Conservation (phyloP, 768 basidiomycete species). For the Tulasnella sp. region DNA sequence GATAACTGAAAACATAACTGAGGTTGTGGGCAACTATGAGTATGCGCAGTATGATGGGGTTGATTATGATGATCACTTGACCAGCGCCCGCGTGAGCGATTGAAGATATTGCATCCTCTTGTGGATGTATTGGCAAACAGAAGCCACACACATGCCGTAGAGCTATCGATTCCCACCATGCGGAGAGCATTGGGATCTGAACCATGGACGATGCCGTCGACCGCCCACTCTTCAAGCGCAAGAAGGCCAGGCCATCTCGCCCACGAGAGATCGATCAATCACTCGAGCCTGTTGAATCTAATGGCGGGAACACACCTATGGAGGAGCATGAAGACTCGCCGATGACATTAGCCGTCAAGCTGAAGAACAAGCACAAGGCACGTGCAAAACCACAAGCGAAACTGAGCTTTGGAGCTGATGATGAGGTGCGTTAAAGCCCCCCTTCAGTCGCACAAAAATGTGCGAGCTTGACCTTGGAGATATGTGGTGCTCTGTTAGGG, state of each 20-base stretch:
- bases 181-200: no score
- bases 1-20: no score
- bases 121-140: no score
- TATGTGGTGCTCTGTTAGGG: constrained; percentile 23
- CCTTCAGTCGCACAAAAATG: constrained; percentile 18
- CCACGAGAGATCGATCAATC: neutral
- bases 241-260: constrained; percentile 13
- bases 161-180: no score
- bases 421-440: constrained; percentile 46
- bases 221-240: constrained; percentile 14
- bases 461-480: constrained; percentile 12
- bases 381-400: constrained; percentile 52
- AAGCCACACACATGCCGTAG: no score
- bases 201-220: neutral
- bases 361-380: constrained; percentile 57
- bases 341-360: constrained; percentile 30
- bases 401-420: constrained; percentile 66
- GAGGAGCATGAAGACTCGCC: constrained; percentile 17
- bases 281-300: neutral
- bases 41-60: no score
- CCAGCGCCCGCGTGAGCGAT: no score
- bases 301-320: neutral
- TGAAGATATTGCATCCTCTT: no score
- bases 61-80: no score
- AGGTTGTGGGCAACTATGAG: no score